These are phyloP conservation scores for Ammopiptanthus mongolicus DNA, from an alignment of 306 rosid species.

Conservation along the genomic window DNA sequence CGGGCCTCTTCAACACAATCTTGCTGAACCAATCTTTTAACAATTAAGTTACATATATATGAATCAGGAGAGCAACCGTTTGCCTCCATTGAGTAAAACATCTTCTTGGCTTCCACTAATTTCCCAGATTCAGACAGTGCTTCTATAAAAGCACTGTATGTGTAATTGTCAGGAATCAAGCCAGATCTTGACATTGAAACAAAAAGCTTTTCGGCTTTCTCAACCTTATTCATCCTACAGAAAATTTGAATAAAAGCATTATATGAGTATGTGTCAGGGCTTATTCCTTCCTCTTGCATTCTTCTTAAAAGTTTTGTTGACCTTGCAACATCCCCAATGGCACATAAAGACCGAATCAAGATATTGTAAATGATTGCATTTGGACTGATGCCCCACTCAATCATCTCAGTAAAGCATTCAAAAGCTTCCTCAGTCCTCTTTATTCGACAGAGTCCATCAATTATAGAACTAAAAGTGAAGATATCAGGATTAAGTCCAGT, in stretches of 20 bases:
- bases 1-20: slow-evolving; percentile 42
- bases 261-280: slow-evolving; percentile 62
- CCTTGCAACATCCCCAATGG: slow-evolving; percentile 51
- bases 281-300: slow-evolving; percentile 67
- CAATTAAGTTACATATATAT: slow-evolving; percentile 45
- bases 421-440: slow-evolving; percentile 56
- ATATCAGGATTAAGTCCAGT: slow-evolving; percentile 60
- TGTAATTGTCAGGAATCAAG: slow-evolving; percentile 56
- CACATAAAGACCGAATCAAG: slow-evolving; percentile 63
- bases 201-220: slow-evolving; percentile 57
- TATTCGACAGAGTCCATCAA: slow-evolving; percentile 70
- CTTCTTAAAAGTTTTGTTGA: slow-evolving; percentile 48
- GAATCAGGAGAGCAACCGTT: slow-evolving; percentile 62
- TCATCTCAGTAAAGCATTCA: slow-evolving; percentile 75
- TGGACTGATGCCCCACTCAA: slow-evolving; percentile 68
- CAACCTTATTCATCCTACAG: slow-evolving; percentile 52
- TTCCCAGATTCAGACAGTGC: slow-evolving; percentile 53
- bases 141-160: slow-evolving; percentile 59
- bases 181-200: slow-evolving; percentile 54
- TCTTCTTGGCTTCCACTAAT: slow-evolving; percentile 63
- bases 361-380: slow-evolving; percentile 65
- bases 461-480: slow-evolving; percentile 71
- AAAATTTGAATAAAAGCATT: slow-evolving; percentile 60
- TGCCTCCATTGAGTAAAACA: slow-evolving; percentile 59
- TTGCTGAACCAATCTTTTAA: slow-evolving; percentile 37